Evolutionary conservation across 768 basidiomycete genomes (phyloP).

Genomic region (Termitomyces sp.): DNA sequence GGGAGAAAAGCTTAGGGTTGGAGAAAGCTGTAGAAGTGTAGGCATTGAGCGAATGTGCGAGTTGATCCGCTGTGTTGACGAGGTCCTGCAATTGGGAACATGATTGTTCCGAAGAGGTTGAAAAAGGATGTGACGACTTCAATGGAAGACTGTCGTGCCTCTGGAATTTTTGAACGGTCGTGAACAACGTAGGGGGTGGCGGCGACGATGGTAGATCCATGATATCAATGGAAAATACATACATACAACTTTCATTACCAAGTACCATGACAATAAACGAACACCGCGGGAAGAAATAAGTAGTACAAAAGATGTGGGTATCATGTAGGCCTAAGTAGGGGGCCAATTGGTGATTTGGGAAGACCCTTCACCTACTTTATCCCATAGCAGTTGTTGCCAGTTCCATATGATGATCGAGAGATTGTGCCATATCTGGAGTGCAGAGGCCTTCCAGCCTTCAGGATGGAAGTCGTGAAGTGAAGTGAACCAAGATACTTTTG

Average conservation of each 20-base stretch:
- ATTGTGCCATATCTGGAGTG: conserved; percentile 32
- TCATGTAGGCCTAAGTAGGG: conserved; percentile 24
- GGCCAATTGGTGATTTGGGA: conserved; percentile 29
- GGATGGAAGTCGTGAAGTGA: conserved; percentile 31
- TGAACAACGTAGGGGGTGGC: conserved; percentile 32
- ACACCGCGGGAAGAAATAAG: neutral
- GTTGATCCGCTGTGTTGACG: conserved; percentile 44
- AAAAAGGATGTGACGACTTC: conserved; percentile 40
- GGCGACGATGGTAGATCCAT: conserved; percentile 18
- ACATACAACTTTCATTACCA: neutral
- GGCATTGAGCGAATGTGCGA: conserved; percentile 48
- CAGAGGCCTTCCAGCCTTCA: conserved; percentile 35
- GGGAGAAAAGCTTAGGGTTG: conserved; percentile 64
- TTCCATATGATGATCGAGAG: conserved; percentile 26
- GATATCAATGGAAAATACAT: conserved; percentile 1
- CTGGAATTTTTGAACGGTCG: conserved; percentile 37
- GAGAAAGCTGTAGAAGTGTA: conserved; percentile 46
- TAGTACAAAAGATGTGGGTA: conserved; percentile 1
- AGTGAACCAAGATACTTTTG: conserved; percentile 25
- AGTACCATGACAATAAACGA: neutral
- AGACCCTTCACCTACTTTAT: conserved; percentile 31
- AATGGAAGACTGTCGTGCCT: conserved; percentile 30
- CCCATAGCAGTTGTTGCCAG: conserved; percentile 39
- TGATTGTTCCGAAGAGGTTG: conserved; percentile 34
- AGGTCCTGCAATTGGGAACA: conserved; percentile 44